phyloP scores from a whole-genome alignment of 768 basidiomycete species.

The Terana coerulea region DNA sequence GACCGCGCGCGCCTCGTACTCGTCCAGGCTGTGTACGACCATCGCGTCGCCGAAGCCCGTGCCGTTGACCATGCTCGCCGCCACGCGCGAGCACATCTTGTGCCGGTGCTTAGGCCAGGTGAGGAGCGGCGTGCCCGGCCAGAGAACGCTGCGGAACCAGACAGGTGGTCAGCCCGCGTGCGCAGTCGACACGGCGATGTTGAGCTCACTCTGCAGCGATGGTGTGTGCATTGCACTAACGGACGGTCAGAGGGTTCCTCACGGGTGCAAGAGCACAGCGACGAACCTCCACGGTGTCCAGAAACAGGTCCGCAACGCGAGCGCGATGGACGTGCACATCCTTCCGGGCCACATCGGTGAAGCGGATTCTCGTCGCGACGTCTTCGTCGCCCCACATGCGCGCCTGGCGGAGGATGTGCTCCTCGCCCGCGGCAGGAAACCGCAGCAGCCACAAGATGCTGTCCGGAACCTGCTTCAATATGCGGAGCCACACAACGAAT shows the following conservation, averaged over 20 bases:
- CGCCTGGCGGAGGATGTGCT: slow-evolving; percentile 40
- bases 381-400: slow-evolving; percentile 42
- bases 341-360: slow-evolving; percentile 47
- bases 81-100: slow-evolving; percentile 51
- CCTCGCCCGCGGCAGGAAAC: slow-evolving; percentile 45
- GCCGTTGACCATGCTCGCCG: slow-evolving; percentile 43
- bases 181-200: not conserved
- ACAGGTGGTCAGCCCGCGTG: not conserved
- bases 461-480: slow-evolving; percentile 38
- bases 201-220: slow-evolving; percentile 43
- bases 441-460: slow-evolving; percentile 53
- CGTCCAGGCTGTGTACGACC: slow-evolving; percentile 39
- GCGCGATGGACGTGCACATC: slow-evolving; percentile 42
- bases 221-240: slow-evolving; percentile 50
- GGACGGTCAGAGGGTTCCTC: not conserved
- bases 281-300: slow-evolving; percentile 49
- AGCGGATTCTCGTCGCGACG: slow-evolving; percentile 41
- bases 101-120: slow-evolving; percentile 42
- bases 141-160: slow-evolving; percentile 38
- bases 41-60: slow-evolving; percentile 46
- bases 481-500: slow-evolving; percentile 47
- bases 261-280: not conserved
- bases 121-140: slow-evolving; percentile 49
- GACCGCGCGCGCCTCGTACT: slow-evolving; percentile 45
- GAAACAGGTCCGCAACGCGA: slow-evolving; percentile 44